Percentiles rank a stretch among this genome's conserved stretches.
phyloP scores from a whole-genome alignment of 768 basidiomycete species.

The Lactifluus piperatus region DNA sequence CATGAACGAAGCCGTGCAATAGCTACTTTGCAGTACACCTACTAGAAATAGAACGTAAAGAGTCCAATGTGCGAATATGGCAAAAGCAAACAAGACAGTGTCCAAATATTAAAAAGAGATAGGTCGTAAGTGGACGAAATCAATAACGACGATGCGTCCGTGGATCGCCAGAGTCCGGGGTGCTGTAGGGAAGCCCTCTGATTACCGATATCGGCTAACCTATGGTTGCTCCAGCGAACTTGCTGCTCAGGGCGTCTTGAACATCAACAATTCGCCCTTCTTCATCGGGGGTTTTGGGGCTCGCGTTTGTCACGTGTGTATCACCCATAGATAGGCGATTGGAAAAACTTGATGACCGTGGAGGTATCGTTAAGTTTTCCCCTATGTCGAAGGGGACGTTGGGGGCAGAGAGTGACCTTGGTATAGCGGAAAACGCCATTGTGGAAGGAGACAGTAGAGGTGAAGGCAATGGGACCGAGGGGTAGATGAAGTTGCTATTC shows the following conservation, averaged over 20 bases:
- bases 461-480: slow-evolving; percentile 13
- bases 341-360: not conserved
- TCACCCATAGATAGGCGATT: slow-evolving; percentile 7
- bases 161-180: not conserved
- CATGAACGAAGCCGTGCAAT: not conserved
- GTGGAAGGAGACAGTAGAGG: slow-evolving; percentile 13
- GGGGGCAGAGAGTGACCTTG: slow-evolving; percentile 10
- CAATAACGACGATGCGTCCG: not conserved
- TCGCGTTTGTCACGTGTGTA: not conserved
- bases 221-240: slow-evolving; percentile 8
- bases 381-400: not conserved
- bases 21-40: not conserved
- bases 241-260: not conserved
- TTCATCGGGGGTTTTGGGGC: slow-evolving; percentile 4
- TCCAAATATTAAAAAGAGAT: not conserved
- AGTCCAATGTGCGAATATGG: no score
- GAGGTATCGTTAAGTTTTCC: not conserved
- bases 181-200: not conserved
- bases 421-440: slow-evolving; percentile 3
- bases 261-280: slow-evolving; percentile 8
- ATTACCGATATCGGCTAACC: not conserved
- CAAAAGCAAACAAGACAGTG: not conserved
- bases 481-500: not conserved
- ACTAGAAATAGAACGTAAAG: not conserved
- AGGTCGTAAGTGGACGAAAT: not conserved